Percentiles rank a stretch among this genome's conserved stretches.
Conservation (phyloP, 805 yeast genomes). For the Yueomyces sinensis region DNA sequence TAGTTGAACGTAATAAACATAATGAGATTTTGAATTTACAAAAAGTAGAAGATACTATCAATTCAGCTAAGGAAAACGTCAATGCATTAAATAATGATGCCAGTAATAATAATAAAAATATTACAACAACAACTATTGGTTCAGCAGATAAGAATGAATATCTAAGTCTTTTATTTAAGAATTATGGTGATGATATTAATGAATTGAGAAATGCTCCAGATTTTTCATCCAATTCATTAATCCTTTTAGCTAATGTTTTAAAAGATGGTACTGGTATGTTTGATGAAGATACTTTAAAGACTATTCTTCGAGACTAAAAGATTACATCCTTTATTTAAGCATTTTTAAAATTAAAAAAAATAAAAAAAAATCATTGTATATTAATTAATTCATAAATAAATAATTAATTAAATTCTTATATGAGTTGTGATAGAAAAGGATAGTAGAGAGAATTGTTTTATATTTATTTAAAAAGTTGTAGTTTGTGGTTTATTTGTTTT, state of each 20-base stretch:
- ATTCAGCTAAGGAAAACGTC: conserved; percentile 12
- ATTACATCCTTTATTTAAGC: conserved; percentile 3
- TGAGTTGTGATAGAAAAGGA: no score
- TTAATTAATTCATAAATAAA: no score
- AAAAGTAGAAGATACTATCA: conserved; percentile 18
- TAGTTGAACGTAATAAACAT: conserved; percentile 16
- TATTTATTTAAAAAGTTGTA: no score
- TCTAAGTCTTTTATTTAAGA: conserved; percentile 40
- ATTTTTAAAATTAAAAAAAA: no score
- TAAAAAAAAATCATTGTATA: no score
- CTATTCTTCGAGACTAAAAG: conserved; percentile 19
- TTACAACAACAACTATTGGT: not conserved
- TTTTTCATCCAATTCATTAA: conserved; percentile 44
- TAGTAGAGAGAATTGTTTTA: no score
- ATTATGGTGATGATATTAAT: conserved; percentile 50
- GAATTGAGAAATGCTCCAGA: conserved; percentile 49
- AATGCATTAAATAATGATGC: conserved; percentile 3
- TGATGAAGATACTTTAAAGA: conserved; percentile 36
- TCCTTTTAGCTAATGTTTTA: conserved; percentile 40
- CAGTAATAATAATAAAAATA: conserved; percentile 7
- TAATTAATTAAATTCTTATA: no score
- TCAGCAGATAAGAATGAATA: conserved; percentile 32
- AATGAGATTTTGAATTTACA: conserved; percentile 18
- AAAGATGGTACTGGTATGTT: conserved; percentile 48
- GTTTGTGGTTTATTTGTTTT: no score